phyloP scores from a whole-genome alignment of 768 basidiomycete genomes.

The Phanerochaete sordida region DNA sequence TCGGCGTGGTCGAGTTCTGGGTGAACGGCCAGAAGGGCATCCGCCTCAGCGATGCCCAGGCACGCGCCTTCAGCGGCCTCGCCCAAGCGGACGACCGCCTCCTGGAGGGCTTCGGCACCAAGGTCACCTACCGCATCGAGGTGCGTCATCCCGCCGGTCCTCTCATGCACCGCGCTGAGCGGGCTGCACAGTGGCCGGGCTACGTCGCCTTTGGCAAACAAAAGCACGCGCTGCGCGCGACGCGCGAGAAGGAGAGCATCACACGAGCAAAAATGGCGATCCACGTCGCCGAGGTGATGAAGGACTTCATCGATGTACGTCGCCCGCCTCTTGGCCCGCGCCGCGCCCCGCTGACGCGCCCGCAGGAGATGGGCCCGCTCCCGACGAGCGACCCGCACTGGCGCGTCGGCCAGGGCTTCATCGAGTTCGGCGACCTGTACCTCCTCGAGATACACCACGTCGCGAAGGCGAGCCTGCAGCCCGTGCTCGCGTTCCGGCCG shows the following conservation, averaged over 20 bases:
- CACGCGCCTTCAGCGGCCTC: conserved; percentile 1
- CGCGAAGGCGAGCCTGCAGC: conserved; percentile 13
- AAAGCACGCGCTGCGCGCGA: conserved; percentile 13
- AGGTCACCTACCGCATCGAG: conserved; percentile 13
- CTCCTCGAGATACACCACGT: conserved; percentile 14
- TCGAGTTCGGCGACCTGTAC: conserved; percentile 8
- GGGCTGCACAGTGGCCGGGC: conserved; percentile 9
- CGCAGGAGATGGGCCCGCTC: conserved; percentile 2
- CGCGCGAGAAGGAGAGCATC: conserved; percentile 9
- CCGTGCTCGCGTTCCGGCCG: conserved; percentile 13
- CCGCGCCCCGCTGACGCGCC: neutral
- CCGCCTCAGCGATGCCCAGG: conserved; percentile 3
- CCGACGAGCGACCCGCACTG: conserved; percentile 7
- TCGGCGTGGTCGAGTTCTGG: conserved; percentile 1
- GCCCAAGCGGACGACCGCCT: conserved; percentile 3
- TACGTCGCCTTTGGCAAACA: conserved; percentile 10
- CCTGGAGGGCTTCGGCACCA: conserved; percentile 10
- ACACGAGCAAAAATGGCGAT: conserved; percentile 11
- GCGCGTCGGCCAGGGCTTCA: conserved; percentile 9
- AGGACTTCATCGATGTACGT: conserved; percentile 12
- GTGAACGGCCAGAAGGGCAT: conserved; percentile 6
- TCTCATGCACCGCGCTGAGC: neutral
- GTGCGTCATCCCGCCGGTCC: neutral
- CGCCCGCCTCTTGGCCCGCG: neutral
- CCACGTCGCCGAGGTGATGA: conserved; percentile 13